phyloP scores from a whole-genome alignment of 2,329 filamentous ascomycete species.

The Pseudopithomyces maydicus region DNA sequence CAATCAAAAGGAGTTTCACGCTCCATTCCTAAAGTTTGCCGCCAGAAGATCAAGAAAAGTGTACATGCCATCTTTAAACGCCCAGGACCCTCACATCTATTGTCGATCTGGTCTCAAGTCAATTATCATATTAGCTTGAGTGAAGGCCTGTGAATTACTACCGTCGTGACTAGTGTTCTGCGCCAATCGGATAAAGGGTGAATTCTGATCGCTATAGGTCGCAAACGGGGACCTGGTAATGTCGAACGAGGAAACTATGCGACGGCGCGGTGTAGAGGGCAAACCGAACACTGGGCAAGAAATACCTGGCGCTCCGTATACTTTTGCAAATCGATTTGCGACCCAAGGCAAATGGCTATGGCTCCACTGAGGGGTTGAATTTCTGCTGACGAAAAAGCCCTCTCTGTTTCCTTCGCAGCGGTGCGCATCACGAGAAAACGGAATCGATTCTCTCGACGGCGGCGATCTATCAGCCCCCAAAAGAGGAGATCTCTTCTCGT shows the following conservation, averaged over 20 bases:
- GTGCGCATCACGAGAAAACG: neutral
- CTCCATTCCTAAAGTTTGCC: no score
- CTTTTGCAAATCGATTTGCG: neutral
- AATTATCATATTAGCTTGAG: neutral
- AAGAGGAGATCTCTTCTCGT: neutral
- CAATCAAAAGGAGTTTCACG: neutral
- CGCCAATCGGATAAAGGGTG: constrained; percentile 6
- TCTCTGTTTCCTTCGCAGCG: neutral
- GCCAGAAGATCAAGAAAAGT: neutral
- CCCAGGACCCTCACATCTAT: neutral
- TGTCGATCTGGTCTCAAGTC: neutral
- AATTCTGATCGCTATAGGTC: constrained; percentile 7
- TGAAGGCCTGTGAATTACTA: neutral
- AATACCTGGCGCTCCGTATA: neutral
- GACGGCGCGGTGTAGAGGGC: constrained; percentile 7
- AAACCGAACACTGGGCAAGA: constrained; percentile 9
- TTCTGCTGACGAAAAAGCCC: neutral
- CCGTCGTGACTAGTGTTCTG: neutral
- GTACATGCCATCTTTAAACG: no score
- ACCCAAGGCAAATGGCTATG: neutral
- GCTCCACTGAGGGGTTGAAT: no score
- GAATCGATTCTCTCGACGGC: neutral
- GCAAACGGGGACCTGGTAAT: constrained; percentile 9
- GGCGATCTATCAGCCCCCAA: neutral
- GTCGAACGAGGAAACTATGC: constrained; percentile 5